phyloP scores from a whole-genome alignment of 2,329 filamentous ascomycete species.

The Monilinia laxa region DNA sequence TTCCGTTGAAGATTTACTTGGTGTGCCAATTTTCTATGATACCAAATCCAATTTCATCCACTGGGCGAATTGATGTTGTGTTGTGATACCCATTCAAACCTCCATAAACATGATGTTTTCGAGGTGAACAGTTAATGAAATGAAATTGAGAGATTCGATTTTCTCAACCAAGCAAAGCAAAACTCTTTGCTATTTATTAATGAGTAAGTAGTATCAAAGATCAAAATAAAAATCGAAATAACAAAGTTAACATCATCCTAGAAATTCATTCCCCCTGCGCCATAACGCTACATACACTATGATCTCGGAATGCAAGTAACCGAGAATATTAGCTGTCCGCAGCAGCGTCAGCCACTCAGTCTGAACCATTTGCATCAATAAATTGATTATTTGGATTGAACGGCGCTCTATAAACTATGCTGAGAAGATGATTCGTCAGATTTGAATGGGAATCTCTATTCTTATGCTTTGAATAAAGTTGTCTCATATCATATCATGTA shows the following conservation, averaged over 20 bases:
- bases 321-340: not conserved
- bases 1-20: not conserved
- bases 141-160: not conserved
- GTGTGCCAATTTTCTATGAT: no score
- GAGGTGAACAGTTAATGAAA: not conserved
- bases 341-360: conserved; percentile 7
- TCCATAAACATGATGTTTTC: not conserved
- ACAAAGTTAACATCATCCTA: not conserved
- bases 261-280: not conserved
- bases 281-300: not conserved
- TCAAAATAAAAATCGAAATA: not conserved
- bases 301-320: not conserved
- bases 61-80: not conserved
- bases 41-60: not conserved
- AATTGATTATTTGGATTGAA: not conserved
- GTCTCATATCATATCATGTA: conserved; percentile 5
- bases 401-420: not conserved
- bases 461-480: not conserved
- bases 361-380: not conserved
- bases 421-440: not conserved
- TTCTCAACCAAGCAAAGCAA: no score
- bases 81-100: no score
- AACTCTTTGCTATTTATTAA: no score
- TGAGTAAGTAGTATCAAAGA: no score
- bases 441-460: not conserved